These are phyloP conservation scores for Xylariaceae sp. DNA, from an alignment of 2,329 filamentous ascomycete genomes.

Conservation along the genomic window DNA sequence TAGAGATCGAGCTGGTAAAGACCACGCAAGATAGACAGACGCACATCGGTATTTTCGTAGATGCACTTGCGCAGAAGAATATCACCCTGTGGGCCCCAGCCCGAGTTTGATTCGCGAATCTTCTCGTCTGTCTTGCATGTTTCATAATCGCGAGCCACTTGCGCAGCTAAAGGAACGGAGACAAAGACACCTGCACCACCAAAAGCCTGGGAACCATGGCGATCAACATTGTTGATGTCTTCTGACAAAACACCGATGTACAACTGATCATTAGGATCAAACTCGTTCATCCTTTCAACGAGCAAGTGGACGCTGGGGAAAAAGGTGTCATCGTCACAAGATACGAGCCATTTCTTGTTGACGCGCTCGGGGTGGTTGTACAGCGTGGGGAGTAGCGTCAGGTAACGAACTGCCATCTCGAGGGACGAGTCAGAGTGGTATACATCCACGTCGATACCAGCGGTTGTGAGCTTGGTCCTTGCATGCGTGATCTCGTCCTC, in stretches of 20 bases:
- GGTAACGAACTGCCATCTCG: slow-evolving; percentile 57
- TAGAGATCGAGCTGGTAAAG: slow-evolving; percentile 60
- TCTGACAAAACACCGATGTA: slow-evolving; percentile 62
- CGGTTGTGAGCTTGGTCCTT: slow-evolving; percentile 40
- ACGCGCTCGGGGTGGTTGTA: slow-evolving; percentile 48
- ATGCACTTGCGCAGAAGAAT: slow-evolving; percentile 61
- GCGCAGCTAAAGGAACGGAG: slow-evolving; percentile 46
- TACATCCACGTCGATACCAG: slow-evolving; percentile 55
- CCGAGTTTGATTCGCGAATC: slow-evolving; percentile 51
- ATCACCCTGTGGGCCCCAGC: slow-evolving; percentile 59
- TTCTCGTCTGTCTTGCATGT: slow-evolving; percentile 47
- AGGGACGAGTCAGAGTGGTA: slow-evolving; percentile 49
- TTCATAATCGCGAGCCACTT: slow-evolving; percentile 42
- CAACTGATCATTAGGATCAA: slow-evolving; percentile 48
- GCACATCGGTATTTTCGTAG: slow-evolving; percentile 57
- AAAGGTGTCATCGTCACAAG: slow-evolving; percentile 64
- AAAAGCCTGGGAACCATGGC: slow-evolving; percentile 61
- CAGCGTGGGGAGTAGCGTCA: slow-evolving; percentile 51
- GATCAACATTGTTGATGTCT: slow-evolving; percentile 55
- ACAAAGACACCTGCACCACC: slow-evolving; percentile 62
- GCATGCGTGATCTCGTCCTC: slow-evolving; percentile 49
- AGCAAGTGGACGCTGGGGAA: slow-evolving; percentile 57
- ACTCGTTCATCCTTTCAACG: slow-evolving; percentile 46
- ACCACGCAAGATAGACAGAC: slow-evolving; percentile 53
- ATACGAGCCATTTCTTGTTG: slow-evolving; percentile 55